phyloP scores from a whole-genome alignment of 768 basidiomycete species.

The Leucocoprinus leucothites region DNA sequence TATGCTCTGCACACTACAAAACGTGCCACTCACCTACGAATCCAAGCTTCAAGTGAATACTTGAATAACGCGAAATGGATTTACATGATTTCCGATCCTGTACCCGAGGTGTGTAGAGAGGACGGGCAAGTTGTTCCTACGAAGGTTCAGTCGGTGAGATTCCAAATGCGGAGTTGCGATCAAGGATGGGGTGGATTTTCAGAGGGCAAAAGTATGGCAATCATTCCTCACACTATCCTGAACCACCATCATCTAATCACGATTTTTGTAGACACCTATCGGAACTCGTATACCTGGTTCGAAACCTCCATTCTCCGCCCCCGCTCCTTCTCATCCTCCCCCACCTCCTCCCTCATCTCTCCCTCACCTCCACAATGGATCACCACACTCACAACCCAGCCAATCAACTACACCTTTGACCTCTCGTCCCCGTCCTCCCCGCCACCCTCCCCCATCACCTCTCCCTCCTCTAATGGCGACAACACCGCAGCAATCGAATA shows the following conservation, averaged over 20 bases:
- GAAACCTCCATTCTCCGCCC: slow-evolving; percentile 27
- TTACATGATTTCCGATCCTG: slow-evolving; percentile 17
- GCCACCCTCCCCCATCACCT: neutral
- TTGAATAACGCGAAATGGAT: slow-evolving; percentile 9
- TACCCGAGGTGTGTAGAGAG: slow-evolving; percentile 1
- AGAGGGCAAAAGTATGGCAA: slow-evolving; percentile 17
- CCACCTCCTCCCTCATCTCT: neutral
- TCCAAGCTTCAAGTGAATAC: slow-evolving; percentile 1
- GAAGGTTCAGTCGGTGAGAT: slow-evolving; percentile 16
- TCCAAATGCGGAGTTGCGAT: slow-evolving; percentile 22
- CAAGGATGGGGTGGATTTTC: slow-evolving; percentile 31
- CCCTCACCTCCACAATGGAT: slow-evolving; percentile 3
- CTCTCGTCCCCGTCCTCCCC: neutral
- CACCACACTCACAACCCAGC: neutral
- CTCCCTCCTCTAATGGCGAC: no score
- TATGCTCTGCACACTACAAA: slow-evolving; percentile 15
- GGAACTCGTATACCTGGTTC: slow-evolving; percentile 31
- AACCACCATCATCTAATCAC: neutral
- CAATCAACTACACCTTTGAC: neutral
- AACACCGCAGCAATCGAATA: no score
- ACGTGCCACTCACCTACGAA: neutral
- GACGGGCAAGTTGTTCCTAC: neutral
- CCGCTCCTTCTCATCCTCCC: no score
- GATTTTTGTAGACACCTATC: slow-evolving; percentile 22
- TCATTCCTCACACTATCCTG: neutral